phyloP scores from a whole-genome alignment of 306 rosid genomes.

The Medicago ruthenica region DNA sequence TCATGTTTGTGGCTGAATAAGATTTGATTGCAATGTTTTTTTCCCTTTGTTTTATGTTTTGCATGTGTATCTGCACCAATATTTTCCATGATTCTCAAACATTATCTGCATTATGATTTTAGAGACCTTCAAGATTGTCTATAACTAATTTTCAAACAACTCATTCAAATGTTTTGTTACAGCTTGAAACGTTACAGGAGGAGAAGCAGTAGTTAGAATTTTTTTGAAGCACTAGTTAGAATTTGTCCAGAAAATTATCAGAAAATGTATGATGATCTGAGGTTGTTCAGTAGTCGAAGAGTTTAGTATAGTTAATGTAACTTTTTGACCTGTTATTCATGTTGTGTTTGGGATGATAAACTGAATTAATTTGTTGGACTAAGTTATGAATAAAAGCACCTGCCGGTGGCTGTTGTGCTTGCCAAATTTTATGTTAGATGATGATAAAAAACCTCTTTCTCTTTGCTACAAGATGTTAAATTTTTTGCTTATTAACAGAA shows the following conservation, averaged over 20 bases:
- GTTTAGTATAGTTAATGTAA: constrained; percentile 16
- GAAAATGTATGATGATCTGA: constrained; percentile 60
- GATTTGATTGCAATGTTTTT: no score
- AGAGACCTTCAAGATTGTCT: no score
- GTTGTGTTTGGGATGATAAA: constrained; percentile 18
- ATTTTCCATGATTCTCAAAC: no score
- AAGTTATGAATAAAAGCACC: constrained; percentile 20
- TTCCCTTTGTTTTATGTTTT: no score
- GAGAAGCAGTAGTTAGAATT: no score
- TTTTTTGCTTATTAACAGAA: neutral
- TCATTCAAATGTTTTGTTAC: no score
- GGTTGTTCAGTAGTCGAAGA: constrained; percentile 25
- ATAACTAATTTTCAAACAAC: no score
- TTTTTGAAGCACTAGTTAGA: no score
- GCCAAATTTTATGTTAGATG: neutral
- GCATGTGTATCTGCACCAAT: neutral
- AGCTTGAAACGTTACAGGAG: no score
- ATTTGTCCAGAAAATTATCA: constrained; percentile 60
- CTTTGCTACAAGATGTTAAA: neutral
- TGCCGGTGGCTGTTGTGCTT: neutral
- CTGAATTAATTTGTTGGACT: neutral
- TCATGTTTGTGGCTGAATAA: no score
- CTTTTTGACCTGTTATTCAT: neutral
- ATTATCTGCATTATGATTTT: no score
- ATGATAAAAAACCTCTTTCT: neutral